phyloP scores from a whole-genome alignment of 139 green algal genomes.

The Mychonastes homosphaera region DNA sequence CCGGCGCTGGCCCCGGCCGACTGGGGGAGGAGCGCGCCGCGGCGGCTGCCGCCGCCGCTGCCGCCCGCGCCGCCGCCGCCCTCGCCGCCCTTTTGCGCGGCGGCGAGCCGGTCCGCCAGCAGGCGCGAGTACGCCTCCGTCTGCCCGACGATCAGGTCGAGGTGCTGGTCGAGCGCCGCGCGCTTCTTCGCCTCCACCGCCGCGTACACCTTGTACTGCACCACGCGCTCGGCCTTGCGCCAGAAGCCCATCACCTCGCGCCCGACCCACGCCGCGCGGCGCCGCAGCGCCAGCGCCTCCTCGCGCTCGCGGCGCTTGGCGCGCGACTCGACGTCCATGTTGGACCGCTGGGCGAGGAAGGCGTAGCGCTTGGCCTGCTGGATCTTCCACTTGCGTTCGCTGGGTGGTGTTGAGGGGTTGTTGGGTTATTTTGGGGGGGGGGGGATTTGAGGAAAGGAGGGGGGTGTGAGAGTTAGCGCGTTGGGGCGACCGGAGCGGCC shows the following conservation, averaged over 20 bases:
- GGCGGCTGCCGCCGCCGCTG: not conserved
- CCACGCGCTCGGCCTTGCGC: slow-evolving; percentile 80
- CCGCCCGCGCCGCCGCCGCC: not conserved
- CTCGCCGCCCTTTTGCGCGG: no score
- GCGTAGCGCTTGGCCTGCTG: slow-evolving; percentile 56
- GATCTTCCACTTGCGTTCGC: slow-evolving; percentile 39
- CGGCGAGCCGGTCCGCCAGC: slow-evolving; percentile 60
- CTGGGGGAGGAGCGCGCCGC: not conserved
- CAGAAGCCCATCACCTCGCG: slow-evolving; percentile 73
- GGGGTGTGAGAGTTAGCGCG: no score
- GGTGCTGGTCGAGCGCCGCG: slow-evolving; percentile 63
- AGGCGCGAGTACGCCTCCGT: slow-evolving; percentile 86
- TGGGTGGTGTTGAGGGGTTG: no score
- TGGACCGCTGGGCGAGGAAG: slow-evolving; percentile 37
- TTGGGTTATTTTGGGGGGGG: no score
- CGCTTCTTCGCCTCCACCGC: slow-evolving; percentile 47
- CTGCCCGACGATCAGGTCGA: slow-evolving; percentile 89
- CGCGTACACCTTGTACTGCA: slow-evolving; percentile 65
- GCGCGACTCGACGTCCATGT: slow-evolving; percentile 65
- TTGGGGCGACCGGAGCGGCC: not conserved
- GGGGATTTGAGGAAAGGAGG: no score
- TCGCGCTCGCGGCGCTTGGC: slow-evolving; percentile 24
- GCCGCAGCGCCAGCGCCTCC: slow-evolving; percentile 23
- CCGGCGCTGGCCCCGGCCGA: not conserved
- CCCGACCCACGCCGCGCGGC: slow-evolving; percentile 41